Evolutionary conservation across 2,329 filamentous ascomycete genomes (phyloP), one percentile per base, ranked within the genome.

Genomic region (Exophiala xenobiotica): DNA sequence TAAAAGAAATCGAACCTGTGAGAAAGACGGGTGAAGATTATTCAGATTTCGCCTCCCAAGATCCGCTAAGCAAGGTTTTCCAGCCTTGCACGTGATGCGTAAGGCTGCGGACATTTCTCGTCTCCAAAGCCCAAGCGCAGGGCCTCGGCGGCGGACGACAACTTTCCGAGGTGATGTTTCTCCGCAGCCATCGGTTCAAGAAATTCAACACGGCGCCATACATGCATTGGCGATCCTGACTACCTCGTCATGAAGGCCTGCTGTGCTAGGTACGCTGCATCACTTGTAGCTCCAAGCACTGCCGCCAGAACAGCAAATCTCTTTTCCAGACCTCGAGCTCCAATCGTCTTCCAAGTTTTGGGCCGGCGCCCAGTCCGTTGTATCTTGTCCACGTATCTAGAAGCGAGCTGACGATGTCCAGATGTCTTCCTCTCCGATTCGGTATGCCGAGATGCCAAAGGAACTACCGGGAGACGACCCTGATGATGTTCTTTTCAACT

Each of bases 401-500:
- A 27, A 39, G 8, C 9, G 18, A 16, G 41, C 53, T 57, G 29
- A 60, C 26, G n/a, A 6, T 18, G 23, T 52, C 19, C 60, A 78
- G 74, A 75, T 78, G 72, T 69, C 71, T 31, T 70, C 70, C 8
- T 51, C 57, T 4, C 19, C 38, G 9, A 29, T 47, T 14, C 27
- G 40, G 35, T 56, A 56, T 44, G 43, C 46, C 41, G 49, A 35
- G 7, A 37, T 57, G 31, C 67, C 69, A 61, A 81, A 77, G 65
- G 79, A 86, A 62, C 75, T 80, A 46, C 77, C 79, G 19, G 80
- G 74, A 52, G 90, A 96, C 70, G 85, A 90, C 46, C 78, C 85
- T 57, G 85, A 95, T 68, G 93, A 99, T 81, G 93, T 99, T 61
- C 78, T 96, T 54, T 99, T 99, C 79, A 84, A 83, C 71, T 90